Evolutionary conservation across 768 basidiomycete species (phyloP).

Genomic region (Jaapia argillacea): DNA sequence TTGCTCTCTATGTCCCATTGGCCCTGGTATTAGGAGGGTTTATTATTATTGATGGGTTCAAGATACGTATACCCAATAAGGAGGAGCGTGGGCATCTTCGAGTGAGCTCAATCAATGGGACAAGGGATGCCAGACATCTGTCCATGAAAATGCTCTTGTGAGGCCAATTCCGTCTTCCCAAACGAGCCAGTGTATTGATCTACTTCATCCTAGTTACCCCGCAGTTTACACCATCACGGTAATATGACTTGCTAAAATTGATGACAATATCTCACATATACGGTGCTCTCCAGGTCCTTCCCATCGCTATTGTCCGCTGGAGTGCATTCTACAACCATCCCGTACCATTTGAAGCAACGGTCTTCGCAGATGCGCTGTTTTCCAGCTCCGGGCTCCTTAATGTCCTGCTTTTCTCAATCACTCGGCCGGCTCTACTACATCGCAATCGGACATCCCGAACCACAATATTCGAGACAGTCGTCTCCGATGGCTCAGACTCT

Average conservation of each 20-base stretch:
- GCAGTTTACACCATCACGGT: constrained; percentile 30
- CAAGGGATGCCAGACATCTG: constrained; percentile 14
- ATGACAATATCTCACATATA: neutral
- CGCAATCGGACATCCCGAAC: constrained; percentile 2
- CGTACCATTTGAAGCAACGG: constrained; percentile 25
- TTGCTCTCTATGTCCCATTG: constrained; percentile 34
- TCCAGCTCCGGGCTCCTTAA: constrained; percentile 36
- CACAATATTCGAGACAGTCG: constrained; percentile 1
- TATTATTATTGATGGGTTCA: constrained; percentile 22
- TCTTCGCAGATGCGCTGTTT: constrained; percentile 30
- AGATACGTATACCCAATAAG: constrained; percentile 11
- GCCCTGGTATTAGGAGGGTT: constrained; percentile 30
- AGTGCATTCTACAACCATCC: constrained; percentile 18
- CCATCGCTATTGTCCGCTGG: constrained; percentile 32
- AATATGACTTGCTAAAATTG: no score
- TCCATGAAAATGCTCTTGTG: constrained; percentile 41
- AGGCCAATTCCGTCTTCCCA: constrained; percentile 10
- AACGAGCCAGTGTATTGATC: constrained; percentile 2
- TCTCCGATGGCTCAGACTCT: no score
- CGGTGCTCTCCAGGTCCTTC: no score
- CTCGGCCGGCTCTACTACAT: constrained; percentile 30
- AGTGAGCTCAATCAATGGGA: neutral
- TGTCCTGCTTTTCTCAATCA: constrained; percentile 25
- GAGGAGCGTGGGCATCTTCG: constrained; percentile 8
- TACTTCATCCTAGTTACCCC: constrained; percentile 27